Base-by-base conservation (phyloP, 1,139 yeast species). In the Suhomyces bribrorum region DNA sequence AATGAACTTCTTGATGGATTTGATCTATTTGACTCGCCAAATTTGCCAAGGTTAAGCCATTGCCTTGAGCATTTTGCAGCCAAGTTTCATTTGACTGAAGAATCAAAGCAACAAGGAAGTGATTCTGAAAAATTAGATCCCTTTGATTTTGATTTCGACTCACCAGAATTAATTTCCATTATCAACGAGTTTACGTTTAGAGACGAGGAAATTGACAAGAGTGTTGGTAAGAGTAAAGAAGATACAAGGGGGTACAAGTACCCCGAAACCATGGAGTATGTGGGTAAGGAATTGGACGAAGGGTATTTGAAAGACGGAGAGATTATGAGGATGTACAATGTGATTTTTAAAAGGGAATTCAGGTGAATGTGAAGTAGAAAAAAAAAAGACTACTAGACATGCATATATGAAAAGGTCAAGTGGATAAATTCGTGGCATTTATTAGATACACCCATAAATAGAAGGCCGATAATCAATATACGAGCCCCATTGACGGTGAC, bases 111-210 rank as follows among this genome's bases (percentile, higher is more conserved):
- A 27, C 37, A 41, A 9, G 37, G 38, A 5, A n/a, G 23, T 20
- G 40, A 38, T 6, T 30, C 36, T 3, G 30, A 26, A 9, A 49
- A 53, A 29, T 43, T 61, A 14, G 53, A 53, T 32, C 30, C 57
- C 29, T 40, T 53, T 7, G 61, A 62, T 30, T 40, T 47, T 22
- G 73, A 69, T 33, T 56, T 54, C 36, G 70, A 66, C 40, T 57
- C 65, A 2, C 63, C 64, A 1, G 60, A 56, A 25, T 51, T 69
- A 12, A 44, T 54, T 2, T 39, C 50, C 4, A 50, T 53, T 13
- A 48, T 66, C 14, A 50, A 50, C 14, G 45, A 46, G 11, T 61
- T 54, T 32, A 40, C 56, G 11, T 40, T 47, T 12, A 33, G 34
- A 11, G 47, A 38, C 11, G 25, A 15, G 8, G 33, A 42, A 13